Percentiles rank a stretch among this genome's conserved stretches.
Conservation (phyloP, 768 basidiomycete species). For the Trametes sanguinea region DNA sequence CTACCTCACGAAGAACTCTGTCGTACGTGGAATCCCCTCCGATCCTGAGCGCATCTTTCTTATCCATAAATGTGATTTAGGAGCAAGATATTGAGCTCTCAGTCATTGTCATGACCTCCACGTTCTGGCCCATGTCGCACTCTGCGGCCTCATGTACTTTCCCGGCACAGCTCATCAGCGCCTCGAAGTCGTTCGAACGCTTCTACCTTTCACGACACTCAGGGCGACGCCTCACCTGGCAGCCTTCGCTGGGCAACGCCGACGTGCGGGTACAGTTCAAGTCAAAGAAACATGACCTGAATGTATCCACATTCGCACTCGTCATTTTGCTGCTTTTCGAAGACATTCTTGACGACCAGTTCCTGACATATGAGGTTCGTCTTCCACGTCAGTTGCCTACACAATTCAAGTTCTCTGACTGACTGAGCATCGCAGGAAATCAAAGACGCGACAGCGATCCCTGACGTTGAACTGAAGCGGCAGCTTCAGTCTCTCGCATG, state of each 20-base stretch:
- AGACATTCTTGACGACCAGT: constrained; percentile 62
- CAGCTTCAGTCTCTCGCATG: constrained; percentile 95
- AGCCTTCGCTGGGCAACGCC: constrained; percentile 84
- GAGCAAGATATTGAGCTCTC: constrained; percentile 75
- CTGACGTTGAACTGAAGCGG: constrained; percentile 80
- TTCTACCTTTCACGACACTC: constrained; percentile 91
- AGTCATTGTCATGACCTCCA: constrained; percentile 94
- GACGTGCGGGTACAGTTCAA: constrained; percentile 88
- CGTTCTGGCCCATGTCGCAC: constrained; percentile 90
- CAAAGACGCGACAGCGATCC: constrained; percentile 69
- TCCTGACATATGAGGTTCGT: constrained; percentile 74
- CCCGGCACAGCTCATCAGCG: constrained; percentile 60
- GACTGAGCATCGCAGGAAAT: constrained; percentile 66
- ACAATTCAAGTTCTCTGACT: neutral
- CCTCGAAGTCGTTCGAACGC: constrained; percentile 77
- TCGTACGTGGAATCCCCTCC: constrained; percentile 46
- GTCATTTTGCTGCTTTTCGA: constrained; percentile 90
- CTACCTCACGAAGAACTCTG: constrained; percentile 52
- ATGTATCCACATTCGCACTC: constrained; percentile 86
- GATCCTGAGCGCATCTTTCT: neutral
- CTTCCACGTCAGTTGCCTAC: neutral
- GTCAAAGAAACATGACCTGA: constrained; percentile 79
- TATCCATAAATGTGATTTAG: constrained; percentile 39
- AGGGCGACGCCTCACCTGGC: constrained; percentile 91
- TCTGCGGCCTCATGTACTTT: constrained; percentile 65